Evolutionary conservation across 2,329 filamentous ascomycete genomes (phyloP).

Genomic region (Ophiobolus disseminans): DNA sequence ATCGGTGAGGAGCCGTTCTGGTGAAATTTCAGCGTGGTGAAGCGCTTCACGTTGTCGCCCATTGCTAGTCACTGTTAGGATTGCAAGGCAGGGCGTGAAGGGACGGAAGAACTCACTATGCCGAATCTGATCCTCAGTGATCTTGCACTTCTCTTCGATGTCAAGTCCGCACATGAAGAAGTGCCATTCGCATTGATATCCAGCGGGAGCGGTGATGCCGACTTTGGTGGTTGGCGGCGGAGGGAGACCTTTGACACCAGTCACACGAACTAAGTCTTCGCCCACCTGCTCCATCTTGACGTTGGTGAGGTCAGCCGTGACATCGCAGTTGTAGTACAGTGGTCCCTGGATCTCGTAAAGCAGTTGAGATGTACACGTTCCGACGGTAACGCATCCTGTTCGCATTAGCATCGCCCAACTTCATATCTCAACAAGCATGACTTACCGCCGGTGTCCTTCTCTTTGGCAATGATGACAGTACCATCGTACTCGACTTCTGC

Average conservation of each 20-base stretch:
- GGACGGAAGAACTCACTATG: constrained; percentile 9
- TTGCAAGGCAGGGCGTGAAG: neutral
- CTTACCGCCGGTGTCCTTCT: constrained; percentile 41
- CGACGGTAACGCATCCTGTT: constrained; percentile 47
- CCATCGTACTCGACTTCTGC: constrained; percentile 29
- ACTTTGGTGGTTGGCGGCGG: constrained; percentile 60
- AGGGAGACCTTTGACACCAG: constrained; percentile 50
- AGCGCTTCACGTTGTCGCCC: constrained; percentile 29
- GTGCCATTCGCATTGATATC: constrained; percentile 40
- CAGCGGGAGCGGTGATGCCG: constrained; percentile 31
- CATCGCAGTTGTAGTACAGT: constrained; percentile 59
- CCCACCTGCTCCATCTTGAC: constrained; percentile 50
- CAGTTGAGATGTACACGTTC: constrained; percentile 60
- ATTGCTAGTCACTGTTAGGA: constrained; percentile 20
- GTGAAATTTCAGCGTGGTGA: constrained; percentile 36
- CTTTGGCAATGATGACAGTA: constrained; percentile 38
- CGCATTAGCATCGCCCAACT: neutral
- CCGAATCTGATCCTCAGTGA: constrained; percentile 31
- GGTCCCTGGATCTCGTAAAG: constrained; percentile 50
- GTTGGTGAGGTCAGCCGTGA: constrained; percentile 29
- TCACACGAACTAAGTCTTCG: constrained; percentile 50
- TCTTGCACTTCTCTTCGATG: constrained; percentile 35
- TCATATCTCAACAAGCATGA: neutral
- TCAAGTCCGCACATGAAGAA: constrained; percentile 38
- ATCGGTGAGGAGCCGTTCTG: constrained; percentile 35